Base-by-base conservation (phyloP, 2,329 filamentous ascomycete species). In the Colletotrichum aenigma region DNA sequence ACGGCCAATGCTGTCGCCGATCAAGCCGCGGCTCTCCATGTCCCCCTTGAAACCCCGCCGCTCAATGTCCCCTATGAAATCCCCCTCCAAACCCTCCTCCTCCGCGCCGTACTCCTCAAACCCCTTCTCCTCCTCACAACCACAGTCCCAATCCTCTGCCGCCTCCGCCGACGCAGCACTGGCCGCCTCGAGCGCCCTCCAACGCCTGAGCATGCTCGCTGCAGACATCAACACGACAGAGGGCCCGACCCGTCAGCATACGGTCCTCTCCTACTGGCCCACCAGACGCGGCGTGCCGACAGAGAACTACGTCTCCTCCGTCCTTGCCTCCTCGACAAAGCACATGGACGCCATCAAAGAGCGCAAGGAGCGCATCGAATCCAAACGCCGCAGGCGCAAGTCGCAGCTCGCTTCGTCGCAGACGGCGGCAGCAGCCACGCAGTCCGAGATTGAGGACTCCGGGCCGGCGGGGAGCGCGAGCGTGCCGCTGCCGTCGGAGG, bases 181-280 rank as follows among this genome's bases (percentile, higher is more conserved):
- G n/a, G 30, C 43, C 7, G 69, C 62, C 21, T 58, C 68, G 7
- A 48, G 62, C 13, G 76, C 75, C 10, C 75, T 78, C 18, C 71
- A 77, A n/a, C 77, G 77, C 55, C 69, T 78, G 7, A 77, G 76
- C 69, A 71, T 77, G 69, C 76, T 78, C 55, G 64, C 64, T 32
- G 38, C 55, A 24, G 70, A 72, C 28, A 72, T 68, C 32, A 52
- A 55, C 62, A 67, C 24, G n/a, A 30, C 56, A n/a, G 64, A 66
- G 3, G 32, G 10, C 70, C 34, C 64, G 9, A 34, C 52, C 16
- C 75, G 68, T 7, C 78, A 78, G 26, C 77, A 78, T 68, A 79
- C 76, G 6, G 73, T 87, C 2, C 78, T 88, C 2, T 80, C 83
- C 7, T 82, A 82, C 75, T 88, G 86, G 86, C 86, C 86, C 2